Conservation (phyloP, 257 asterid species). For the Solanum pennellii region DNA sequence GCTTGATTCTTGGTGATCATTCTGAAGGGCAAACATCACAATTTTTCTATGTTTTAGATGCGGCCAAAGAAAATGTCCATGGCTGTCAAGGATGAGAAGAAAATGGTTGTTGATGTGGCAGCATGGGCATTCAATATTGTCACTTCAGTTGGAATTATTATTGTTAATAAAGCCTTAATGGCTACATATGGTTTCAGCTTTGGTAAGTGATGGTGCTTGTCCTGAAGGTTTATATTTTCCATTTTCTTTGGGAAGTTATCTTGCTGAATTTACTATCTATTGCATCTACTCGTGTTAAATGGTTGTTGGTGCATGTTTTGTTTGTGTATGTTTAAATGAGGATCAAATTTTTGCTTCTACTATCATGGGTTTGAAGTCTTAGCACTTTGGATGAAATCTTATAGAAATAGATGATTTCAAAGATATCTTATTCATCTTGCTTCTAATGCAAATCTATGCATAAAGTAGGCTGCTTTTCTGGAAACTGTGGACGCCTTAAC, state of each 20-base stretch:
- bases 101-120: conserved; percentile 31
- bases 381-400: neutral
- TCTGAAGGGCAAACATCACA: neutral
- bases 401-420: neutral
- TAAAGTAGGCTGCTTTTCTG: neutral
- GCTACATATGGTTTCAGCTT: conserved; percentile 54
- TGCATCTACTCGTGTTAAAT: neutral
- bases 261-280: neutral
- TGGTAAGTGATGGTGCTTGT: conserved; percentile 17
- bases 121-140: conserved; percentile 63
- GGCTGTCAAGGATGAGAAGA: conserved; percentile 40
- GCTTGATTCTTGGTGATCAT: neutral
- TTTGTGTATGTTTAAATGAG: neutral
- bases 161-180: conserved; percentile 54
- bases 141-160: conserved; percentile 58
- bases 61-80: conserved; percentile 26
- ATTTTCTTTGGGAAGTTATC: neutral
- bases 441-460: neutral
- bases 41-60: conserved; percentile 6
- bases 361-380: neutral
- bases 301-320: neutral
- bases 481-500: neutral
- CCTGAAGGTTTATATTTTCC: neutral
- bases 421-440: neutral
- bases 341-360: neutral